Conservation (phyloP, 2,329 filamentous ascomycete species). For the Venturia aucupariae region DNA sequence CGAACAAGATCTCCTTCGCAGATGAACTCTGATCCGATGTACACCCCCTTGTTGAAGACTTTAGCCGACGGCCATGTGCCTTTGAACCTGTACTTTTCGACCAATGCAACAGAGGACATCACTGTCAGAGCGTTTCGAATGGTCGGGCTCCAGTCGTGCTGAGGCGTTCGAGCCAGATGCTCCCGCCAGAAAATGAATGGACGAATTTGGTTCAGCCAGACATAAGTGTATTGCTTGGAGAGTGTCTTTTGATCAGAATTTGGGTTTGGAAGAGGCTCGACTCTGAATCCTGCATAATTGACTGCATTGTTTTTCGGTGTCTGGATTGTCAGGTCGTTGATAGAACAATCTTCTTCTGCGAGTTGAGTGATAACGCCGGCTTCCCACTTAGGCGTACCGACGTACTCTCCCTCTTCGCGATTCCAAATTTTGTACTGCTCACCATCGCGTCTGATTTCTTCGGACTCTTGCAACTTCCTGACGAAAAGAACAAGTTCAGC, state of each 20-base stretch:
- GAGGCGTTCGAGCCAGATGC: conserved; percentile 34
- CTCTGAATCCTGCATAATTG: conserved; percentile 45
- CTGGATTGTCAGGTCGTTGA: conserved; percentile 38
- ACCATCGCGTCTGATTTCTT: conserved; percentile 25
- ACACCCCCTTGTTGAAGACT: conserved; percentile 46
- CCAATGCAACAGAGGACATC: conserved; percentile 43
- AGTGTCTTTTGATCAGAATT: conserved; percentile 41
- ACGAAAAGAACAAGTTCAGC: conserved; percentile 50
- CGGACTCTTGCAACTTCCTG: conserved; percentile 23
- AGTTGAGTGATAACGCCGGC: conserved; percentile 47
- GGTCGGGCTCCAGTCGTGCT: conserved; percentile 41
- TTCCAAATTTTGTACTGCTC: conserved; percentile 21
- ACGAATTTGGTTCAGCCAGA: conserved; percentile 44
- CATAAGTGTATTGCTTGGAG: conserved; percentile 46
- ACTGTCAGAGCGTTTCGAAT: conserved; percentile 45
- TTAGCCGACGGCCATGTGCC: conserved; percentile 46
- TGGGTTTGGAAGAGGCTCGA: conserved; percentile 48
- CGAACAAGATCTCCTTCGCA: conserved; percentile 46
- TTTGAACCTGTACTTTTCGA: conserved; percentile 43
- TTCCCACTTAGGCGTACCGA: conserved; percentile 40
- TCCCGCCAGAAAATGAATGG: conserved; percentile 47
- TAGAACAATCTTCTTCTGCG: conserved; percentile 33
- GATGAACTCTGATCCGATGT: conserved; percentile 48
- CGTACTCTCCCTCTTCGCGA: neutral
- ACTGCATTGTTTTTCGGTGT: conserved; percentile 33